Percentiles rank a stretch among this genome's conserved stretches.
phyloP scores from a whole-genome alignment of 345 rosid genomes.

The Toxicodendron radicans region DNA sequence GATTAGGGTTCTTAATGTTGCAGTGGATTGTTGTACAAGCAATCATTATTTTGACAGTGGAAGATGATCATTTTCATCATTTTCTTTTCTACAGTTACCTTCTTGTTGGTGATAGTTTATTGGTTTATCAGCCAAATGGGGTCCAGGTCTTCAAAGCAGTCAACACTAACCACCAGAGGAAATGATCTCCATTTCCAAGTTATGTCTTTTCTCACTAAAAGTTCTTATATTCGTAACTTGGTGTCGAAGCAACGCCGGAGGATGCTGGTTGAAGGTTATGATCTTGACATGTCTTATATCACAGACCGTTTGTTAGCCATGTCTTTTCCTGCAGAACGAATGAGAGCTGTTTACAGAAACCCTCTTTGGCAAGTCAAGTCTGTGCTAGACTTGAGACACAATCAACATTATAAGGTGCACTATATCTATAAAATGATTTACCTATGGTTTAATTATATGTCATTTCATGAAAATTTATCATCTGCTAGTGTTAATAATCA shows the following conservation, averaged over 20 bases:
- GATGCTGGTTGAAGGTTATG: constrained; percentile 77
- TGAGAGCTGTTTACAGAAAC: constrained; percentile 85
- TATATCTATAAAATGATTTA: not conserved
- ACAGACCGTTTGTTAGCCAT: constrained; percentile 72
- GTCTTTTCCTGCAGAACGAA: constrained; percentile 89
- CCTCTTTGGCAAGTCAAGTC: constrained; percentile 98
- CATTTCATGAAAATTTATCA: too few species aligned
- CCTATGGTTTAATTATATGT: too few species aligned
- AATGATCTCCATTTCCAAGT: constrained; percentile 36
- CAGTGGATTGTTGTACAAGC: not conserved
- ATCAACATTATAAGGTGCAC: constrained; percentile 73
- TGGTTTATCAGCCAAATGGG: constrained; percentile 51
- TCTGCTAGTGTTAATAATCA: too few species aligned
- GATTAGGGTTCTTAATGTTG: not conserved
- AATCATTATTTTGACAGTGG: not conserved
- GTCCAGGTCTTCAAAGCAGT: constrained; percentile 48
- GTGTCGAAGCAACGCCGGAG: constrained; percentile 87
- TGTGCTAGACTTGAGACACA: constrained; percentile 83
- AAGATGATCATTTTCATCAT: not conserved
- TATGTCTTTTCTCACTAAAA: constrained; percentile 53
- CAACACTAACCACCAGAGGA: constrained; percentile 30
- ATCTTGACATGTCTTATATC: constrained; percentile 94
- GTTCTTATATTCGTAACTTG: constrained; percentile 66
- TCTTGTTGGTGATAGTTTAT: not conserved
- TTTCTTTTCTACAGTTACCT: constrained; percentile 12